phyloP scores from a whole-genome alignment of 768 basidiomycete genomes.

The Kwoniella dejecticola region DNA sequence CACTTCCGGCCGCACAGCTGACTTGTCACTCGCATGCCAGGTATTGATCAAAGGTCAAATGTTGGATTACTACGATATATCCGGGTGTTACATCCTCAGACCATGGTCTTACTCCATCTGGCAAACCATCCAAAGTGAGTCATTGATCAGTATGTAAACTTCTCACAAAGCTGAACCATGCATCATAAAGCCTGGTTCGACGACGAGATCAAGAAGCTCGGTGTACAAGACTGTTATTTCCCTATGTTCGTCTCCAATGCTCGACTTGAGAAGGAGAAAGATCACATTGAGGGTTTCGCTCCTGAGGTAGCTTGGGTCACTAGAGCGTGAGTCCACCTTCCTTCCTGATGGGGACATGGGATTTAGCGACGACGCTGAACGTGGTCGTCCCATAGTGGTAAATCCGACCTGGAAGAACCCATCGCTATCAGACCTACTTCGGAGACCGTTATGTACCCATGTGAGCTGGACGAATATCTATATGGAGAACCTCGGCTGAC shows the following conservation, averaged over 20 bases:
- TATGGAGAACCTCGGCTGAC: slow-evolving; percentile 7
- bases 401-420: slow-evolving; percentile 91
- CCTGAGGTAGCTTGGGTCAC: slow-evolving; percentile 99
- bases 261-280: slow-evolving; percentile 92
- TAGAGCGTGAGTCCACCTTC: slow-evolving; percentile 67
- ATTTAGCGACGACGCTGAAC: not conserved
- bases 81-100: slow-evolving; percentile 96
- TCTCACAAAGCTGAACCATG: slow-evolving; percentile 6
- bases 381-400: slow-evolving; percentile 63
- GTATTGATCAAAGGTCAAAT: slow-evolving; percentile 98
- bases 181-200: slow-evolving; percentile 81
- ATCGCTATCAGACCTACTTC: slow-evolving; percentile 98
- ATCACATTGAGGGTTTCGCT: slow-evolving; percentile 98
- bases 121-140: slow-evolving; percentile 87
- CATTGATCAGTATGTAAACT: not conserved
- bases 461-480: slow-evolving; percentile 59
- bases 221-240: slow-evolving; percentile 96
- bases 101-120: slow-evolving; percentile 98
- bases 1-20: not conserved
- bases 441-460: slow-evolving; percentile 99
- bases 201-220: slow-evolving; percentile 83
- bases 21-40: slow-evolving; percentile 57
- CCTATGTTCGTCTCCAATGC: slow-evolving; percentile 96
- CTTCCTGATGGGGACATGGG: not conserved
- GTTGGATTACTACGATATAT: slow-evolving; percentile 98